Base-by-base conservation (phyloP, 1,284 basidiomycete genomes). In the Fomitiporia mediterranea region DNA sequence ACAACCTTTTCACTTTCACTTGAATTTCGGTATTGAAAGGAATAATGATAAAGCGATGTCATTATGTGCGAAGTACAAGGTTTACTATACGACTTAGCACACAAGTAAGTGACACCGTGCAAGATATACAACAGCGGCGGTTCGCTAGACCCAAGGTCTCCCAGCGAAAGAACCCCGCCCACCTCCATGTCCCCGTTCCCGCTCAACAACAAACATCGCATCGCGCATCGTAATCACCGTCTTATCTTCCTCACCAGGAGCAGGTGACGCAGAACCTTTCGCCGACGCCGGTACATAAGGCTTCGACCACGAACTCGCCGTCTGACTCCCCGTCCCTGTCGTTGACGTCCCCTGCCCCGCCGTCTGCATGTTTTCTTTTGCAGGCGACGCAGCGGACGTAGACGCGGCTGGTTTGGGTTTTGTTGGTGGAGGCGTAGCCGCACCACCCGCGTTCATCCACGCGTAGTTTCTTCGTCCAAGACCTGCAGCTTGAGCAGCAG, bases 401-500 rank as follows among this genome's bases (percentile, higher is more conserved):
- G 51, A 32, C 13, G 51, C 49, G 9, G 57, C 21, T n/a, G 59
- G 55, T 53, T 78, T 77, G 32, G 77, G 67, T 63, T 84, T 86
- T 2, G 76, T 11, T 11, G 32, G 9, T 4, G 50, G 70, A 19
- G 78, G 67, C 1, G 76, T 63, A 3, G 80, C 66, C 4, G 64
- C 61, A 60, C 75, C 79, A 7, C 80, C 80, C 1, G 86, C 80
- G 17, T 75, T 90, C 84, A 93, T 89, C 91, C 91, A 94, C 13
- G 89, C 78, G 65, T 91, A 94, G 67, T 86, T 86, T 19, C 85
- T 83, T 51, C 72, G 72, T 1, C 83, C 82, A 32, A 90, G 67
- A 0, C 91, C 90, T n/a, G 89, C 86, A 1, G 88, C 89, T 65
- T 90, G 87, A 63, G 83, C 86, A n/a, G 91, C 91, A 3, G 89